Percentiles rank a stretch among this genome's conserved stretches.
Conservation (phyloP, 306 rosid genomes). For the Fragaria nilgerrensis region DNA sequence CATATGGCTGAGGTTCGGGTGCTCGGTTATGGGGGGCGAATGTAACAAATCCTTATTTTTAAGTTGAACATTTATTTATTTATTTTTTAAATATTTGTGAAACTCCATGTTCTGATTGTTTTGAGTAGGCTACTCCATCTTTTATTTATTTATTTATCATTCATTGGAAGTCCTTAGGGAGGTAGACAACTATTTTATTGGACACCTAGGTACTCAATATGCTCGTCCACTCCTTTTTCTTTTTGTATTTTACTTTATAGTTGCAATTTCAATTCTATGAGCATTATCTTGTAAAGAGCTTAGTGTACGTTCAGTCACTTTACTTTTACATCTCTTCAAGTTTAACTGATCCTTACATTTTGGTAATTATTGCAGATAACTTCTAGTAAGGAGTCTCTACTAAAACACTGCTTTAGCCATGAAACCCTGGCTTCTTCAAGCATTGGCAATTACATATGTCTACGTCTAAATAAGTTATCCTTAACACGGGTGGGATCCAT, state of each 20-base stretch:
- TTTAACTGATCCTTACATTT: slow-evolving; percentile 3
- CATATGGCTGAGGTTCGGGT: too few species aligned
- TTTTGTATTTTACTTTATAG: neutral
- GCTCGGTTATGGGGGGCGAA: too few species aligned
- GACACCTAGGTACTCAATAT: neutral
- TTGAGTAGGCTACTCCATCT: neutral
- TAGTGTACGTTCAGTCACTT: neutral
- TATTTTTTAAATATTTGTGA: neutral
- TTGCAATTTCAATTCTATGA: neutral
- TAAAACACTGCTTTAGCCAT: slow-evolving; percentile 49
- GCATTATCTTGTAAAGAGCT: neutral
- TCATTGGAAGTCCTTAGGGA: slow-evolving; percentile 7
- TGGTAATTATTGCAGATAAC: slow-evolving; percentile 55
- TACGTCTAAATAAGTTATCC: slow-evolving; percentile 67
- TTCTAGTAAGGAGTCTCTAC: slow-evolving; percentile 54
- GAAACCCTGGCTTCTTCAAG: slow-evolving; percentile 34
- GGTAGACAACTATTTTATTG: neutral
- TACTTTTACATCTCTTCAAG: neutral
- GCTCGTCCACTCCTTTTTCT: slow-evolving; percentile 7
- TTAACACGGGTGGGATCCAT: slow-evolving; percentile 66
- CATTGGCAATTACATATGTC: slow-evolving; percentile 38
- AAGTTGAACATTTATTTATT: neutral
- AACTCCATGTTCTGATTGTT: neutral
- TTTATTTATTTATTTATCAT: neutral
- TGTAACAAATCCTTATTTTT: neutral